Base-by-base conservation (phyloP, 169 alveolate species). In the Plasmodium gallinaceum region DNA sequence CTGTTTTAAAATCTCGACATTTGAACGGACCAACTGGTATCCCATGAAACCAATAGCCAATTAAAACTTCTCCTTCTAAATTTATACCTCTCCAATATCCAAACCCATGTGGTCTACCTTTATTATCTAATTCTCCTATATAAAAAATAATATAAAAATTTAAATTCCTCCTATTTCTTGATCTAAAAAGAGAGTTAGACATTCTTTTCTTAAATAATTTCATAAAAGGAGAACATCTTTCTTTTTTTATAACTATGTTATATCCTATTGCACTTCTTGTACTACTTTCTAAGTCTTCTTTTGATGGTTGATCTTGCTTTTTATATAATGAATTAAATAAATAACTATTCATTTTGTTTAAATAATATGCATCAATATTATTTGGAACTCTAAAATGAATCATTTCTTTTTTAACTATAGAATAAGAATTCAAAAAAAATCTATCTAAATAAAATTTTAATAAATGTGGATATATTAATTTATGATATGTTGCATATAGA, bases 11-110 rank as follows among this genome's bases (percentile, higher is more conserved):
- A 51, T 96, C 98, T 60, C 97, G 93, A 57, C 96, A 93, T 64
- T 90, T 96, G 88, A 96, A 96, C 26, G 97, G 95, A 1, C 98
- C 97, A 7, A 96, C 88, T 5, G 98, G 98, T 43, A 58, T 66
- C 22, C 98, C 98, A 62, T 94, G 88, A 54, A 93, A 94, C 98
- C 98, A 96, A 88, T 93, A 96, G 5, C 98, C 98, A 16, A 95
- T 95, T 16, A 96, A 60, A 24, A 93, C 90, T 46, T 96, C 98
- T 2, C 98, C 98, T 65, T 95, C 94, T 24, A 78, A 88, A 42
- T 89, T 89, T 24, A 93, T 93, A 7, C 95, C 94, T 26, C 94
- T 74, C 98, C 98, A 96, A 64, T 93, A 74, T n/a, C 98, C 98
- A 64, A 95, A 96, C 7, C 98, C 98, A 76, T 96, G 98, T 0